Percentiles rank a stretch among this genome's conserved stretches.
These are phyloP conservation scores for Suillus discolor DNA, from an alignment of 768 basidiomycete genomes.

Conservation along the genomic window DNA sequence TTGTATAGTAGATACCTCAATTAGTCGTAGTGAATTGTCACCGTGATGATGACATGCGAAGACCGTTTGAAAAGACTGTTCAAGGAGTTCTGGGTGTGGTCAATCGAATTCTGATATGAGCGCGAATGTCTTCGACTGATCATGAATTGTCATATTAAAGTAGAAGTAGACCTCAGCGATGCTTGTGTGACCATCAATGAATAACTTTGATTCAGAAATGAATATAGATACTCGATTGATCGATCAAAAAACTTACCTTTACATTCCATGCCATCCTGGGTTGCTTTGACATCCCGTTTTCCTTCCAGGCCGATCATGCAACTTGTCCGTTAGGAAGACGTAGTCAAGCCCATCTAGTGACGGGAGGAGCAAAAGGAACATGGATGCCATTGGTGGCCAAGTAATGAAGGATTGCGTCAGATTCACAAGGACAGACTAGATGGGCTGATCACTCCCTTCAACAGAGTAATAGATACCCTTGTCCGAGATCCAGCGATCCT, in stretches of 20 bases:
- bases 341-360: constrained; percentile 20
- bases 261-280: constrained; percentile 34
- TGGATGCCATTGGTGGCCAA: neutral
- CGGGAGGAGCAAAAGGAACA: neutral
- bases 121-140: neutral
- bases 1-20: constrained; percentile 17
- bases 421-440: neutral
- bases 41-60: constrained; percentile 21
- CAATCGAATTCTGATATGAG: neutral
- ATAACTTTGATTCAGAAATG: neutral
- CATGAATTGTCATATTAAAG: constrained; percentile 8
- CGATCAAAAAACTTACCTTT: constrained; percentile 25
- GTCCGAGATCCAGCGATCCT: too few species aligned
- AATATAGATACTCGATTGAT: neutral
- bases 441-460: too few species aligned
- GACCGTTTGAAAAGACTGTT: constrained; percentile 19
- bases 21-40: constrained; percentile 13
- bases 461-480: too few species aligned
- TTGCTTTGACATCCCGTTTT: constrained; percentile 20
- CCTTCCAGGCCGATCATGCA: constrained; percentile 29
- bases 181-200: neutral
- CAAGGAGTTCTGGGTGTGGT: constrained; percentile 16
- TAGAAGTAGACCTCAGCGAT: constrained; percentile 7
- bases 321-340: constrained; percentile 27
- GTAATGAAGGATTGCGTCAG: neutral